Conservation (phyloP, 768 basidiomycete species). For the Suillus sp. region DNA sequence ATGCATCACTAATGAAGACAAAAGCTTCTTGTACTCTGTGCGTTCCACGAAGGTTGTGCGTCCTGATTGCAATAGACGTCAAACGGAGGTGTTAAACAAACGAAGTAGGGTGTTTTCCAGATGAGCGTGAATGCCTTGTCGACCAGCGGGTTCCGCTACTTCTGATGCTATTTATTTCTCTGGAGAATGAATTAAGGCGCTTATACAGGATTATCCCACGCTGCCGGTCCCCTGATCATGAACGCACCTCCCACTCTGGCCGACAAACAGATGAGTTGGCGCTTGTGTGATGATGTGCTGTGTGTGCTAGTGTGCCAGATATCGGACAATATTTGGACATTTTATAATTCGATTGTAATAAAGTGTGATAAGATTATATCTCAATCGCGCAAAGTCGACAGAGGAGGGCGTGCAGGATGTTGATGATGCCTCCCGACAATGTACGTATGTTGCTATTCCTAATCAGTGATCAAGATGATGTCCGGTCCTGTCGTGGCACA, state of each 20-base stretch:
- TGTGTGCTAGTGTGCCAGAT: too few species aligned
- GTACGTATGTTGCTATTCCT: neutral
- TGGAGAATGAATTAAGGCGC: too few species aligned
- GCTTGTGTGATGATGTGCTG: too few species aligned
- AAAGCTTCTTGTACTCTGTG: neutral
- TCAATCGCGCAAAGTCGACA: neutral
- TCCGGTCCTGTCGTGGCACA: neutral
- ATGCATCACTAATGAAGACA: neutral
- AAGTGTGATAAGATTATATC: neutral
- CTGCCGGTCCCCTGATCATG: too few species aligned
- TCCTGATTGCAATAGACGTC: neutral
- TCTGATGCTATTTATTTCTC: neutral
- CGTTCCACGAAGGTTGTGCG: neutral
- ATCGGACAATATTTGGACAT: too few species aligned
- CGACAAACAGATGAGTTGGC: too few species aligned
- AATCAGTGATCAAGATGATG: neutral
- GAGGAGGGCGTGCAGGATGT: neutral
- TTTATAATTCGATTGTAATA: neutral
- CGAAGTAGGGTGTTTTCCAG: neutral
- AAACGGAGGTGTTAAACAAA: neutral
- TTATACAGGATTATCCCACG: too few species aligned
- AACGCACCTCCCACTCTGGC: too few species aligned
- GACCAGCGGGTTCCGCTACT: neutral
- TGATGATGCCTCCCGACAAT: neutral
- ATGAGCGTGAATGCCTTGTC: neutral